These are phyloP conservation scores for Abrus precatorius DNA, from an alignment of 306 rosid genomes.

Conservation along the genomic window DNA sequence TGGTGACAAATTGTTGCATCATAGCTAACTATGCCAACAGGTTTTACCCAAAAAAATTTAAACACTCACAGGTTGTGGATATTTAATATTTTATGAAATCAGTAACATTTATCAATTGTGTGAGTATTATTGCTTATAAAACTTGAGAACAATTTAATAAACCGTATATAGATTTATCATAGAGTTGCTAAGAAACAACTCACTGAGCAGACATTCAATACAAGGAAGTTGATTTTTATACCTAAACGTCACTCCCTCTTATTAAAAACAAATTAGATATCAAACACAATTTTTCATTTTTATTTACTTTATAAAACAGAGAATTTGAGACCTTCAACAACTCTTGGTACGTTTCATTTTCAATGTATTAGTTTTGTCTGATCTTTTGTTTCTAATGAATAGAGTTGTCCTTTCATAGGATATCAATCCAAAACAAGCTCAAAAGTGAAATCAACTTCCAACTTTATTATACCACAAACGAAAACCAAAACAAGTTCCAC, in stretches of 20 bases:
- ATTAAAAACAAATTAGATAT: slow-evolving; percentile 15
- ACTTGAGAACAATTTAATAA: neutral
- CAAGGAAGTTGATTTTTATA: slow-evolving; percentile 16
- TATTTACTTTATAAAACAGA: neutral
- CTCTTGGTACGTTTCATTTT: neutral
- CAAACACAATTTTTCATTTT: slow-evolving; percentile 21
- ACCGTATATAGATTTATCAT: neutral
- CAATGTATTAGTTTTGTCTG: neutral
- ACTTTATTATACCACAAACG: neutral
- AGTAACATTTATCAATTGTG: too few relatives aligned
- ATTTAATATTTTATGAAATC: too few relatives aligned
- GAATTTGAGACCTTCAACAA: slow-evolving; percentile 7
- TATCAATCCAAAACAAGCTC: neutral
- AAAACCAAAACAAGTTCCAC: neutral
- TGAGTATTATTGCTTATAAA: neutral
- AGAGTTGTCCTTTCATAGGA: slow-evolving; percentile 24
- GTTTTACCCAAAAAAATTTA: neutral
- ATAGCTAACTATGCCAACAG: neutral
- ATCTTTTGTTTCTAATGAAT: slow-evolving; percentile 21
- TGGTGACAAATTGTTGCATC: neutral
- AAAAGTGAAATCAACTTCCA: slow-evolving; percentile 1
- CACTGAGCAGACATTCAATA: neutral
- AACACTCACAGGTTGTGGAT: too few relatives aligned
- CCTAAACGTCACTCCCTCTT: neutral
- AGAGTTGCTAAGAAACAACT: slow-evolving; percentile 15